Evolutionary conservation across 768 basidiomycete genomes (phyloP), one percentile per base, ranked within the genome.

Genomic region (Coprinopsis cinerea): DNA sequence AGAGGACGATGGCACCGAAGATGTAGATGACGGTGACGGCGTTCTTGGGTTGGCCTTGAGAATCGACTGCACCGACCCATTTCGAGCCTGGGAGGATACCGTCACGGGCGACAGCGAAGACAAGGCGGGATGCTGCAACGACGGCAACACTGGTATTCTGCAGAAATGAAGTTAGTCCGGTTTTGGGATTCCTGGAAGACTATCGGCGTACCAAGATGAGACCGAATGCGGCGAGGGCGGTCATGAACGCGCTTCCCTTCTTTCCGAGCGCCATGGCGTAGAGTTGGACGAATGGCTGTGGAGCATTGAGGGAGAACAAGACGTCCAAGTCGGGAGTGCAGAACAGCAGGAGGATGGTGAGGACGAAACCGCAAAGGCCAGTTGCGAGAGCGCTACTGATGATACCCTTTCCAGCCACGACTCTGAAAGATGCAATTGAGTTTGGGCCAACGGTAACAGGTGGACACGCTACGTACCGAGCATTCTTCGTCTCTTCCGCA

Each of bases 81-180:
- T 68, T 52, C 0, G 88, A 92, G 41, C 88, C 62, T 0, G 93
- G 92, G 10, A 96, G 72, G 0, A 94, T 89, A 24, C 92, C 92
- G 57, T 96, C 93, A 47, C 93, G 84, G n/a, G 92, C 92, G 39
- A 96, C 87, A 7, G 92, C 93, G 59, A 88, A 96, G 34, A 96
- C 77, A 23, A 96, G 76, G 3, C 92, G 81, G 11, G 91, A 93
- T 11, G 91, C 81, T 1, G 93, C 92, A 17, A 94, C 89, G 49
- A 95, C 82, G 15, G 88, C 81, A 37, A 94, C 78, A 55, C 85
- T 90, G 1, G 92, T 92, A 64, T 88, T 93, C 87, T 91, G 23
- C 34, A 35, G 32, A 48, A 51, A 26, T 40, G 45, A n/a, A n/a
- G n/a, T n/a, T n/a, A n/a, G n/a, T n/a, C n/a, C n/a, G n/a, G n/a